These are phyloP conservation scores for Talaromyces sp. DNA, from an alignment of 2,329 filamentous ascomycete genomes.

Conservation along the genomic window DNA sequence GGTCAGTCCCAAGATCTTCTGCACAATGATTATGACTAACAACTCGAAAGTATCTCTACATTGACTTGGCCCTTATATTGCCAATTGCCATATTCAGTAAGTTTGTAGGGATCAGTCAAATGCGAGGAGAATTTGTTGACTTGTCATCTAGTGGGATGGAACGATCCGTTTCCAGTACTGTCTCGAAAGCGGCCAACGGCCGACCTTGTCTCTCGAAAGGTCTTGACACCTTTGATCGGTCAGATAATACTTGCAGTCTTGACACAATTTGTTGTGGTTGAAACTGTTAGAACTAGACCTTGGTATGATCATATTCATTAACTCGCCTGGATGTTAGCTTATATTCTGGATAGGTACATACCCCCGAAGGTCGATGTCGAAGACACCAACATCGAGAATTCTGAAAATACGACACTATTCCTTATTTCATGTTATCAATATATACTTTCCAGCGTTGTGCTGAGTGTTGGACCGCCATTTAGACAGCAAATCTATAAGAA, in stretches of 20 bases:
- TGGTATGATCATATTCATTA: constrained; percentile 55
- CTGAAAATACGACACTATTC: constrained; percentile 89
- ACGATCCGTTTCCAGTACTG: constrained; percentile 72
- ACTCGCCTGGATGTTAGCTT: constrained; percentile 18
- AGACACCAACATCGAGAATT: constrained; percentile 83
- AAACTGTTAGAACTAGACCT: constrained; percentile 69
- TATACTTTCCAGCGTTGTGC: constrained; percentile 80
- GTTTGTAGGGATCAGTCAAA: constrained; percentile 25
- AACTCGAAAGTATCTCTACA: constrained; percentile 71
- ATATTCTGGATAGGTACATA: constrained; percentile 57
- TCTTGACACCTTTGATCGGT: constrained; percentile 81
- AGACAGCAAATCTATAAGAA: constrained; percentile 76
- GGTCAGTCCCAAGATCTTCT: constrained; percentile 36
- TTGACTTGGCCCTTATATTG: constrained; percentile 86
- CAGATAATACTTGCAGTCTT: constrained; percentile 79
- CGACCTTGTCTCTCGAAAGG: constrained; percentile 86
- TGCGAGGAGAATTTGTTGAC: background rate
- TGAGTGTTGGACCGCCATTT: constrained; percentile 90
- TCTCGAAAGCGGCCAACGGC: constrained; percentile 85
- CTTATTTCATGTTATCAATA: constrained; percentile 92
- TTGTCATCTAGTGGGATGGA: constrained; percentile 74
- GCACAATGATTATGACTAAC: constrained; percentile 9
- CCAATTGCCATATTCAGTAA: constrained; percentile 92
- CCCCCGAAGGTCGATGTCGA: constrained; percentile 74
- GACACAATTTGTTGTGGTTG: constrained; percentile 70